Evolutionary conservation across 352 stramenopile genomes (phyloP), one percentile per base, ranked within the genome.

Genomic region (Phytophthora citricola): DNA sequence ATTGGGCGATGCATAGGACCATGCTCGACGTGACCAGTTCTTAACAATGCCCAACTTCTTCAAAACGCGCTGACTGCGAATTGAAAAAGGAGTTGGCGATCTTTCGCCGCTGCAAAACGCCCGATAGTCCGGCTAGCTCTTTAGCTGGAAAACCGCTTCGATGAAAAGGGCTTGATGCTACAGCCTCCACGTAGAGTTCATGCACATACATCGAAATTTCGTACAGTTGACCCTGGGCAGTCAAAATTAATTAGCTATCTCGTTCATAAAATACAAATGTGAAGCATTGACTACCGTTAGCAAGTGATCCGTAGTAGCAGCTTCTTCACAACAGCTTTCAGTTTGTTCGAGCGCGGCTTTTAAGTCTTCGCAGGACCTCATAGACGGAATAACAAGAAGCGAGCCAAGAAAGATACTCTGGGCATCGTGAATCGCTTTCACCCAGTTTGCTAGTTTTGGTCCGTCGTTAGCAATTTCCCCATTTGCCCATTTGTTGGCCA

Each of bases 121-220:
- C 52, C 8, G 38, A 67, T 3, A 90, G 59, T 10, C 66, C 11
- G 2, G 2, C 20, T 1, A 85, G 58, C 10, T 78, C 63, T 22
- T 63, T 46, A 8, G 68, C 48, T 11, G 55, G 49, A 11, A 69
- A 78, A 2, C 50, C 20, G 14, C 8, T 47, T 6, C 22, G 32
- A 39, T 75, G 66, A 46, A 86, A 87, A 9, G 79, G 78, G 22
- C 71, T 85, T 17, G 61, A 79, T 1, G 71, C 76, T 4, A 87
- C n/a, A 1, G 77, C 73, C 8, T 90, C 78, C 10, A 87, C 69
- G 15, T 83, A 81, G 3, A 81, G 39, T 36, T 88, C 79, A 38
- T 76, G 65, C 3, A 79, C 47, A 8, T 71, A 67, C 6, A 76
- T 14, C 20, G 70, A 56, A 3, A 79, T 15, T 44, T 87, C 80